phyloP scores from a whole-genome alignment of 1,284 basidiomycete genomes.

The Neotropicomus parvogracilis region DNA sequence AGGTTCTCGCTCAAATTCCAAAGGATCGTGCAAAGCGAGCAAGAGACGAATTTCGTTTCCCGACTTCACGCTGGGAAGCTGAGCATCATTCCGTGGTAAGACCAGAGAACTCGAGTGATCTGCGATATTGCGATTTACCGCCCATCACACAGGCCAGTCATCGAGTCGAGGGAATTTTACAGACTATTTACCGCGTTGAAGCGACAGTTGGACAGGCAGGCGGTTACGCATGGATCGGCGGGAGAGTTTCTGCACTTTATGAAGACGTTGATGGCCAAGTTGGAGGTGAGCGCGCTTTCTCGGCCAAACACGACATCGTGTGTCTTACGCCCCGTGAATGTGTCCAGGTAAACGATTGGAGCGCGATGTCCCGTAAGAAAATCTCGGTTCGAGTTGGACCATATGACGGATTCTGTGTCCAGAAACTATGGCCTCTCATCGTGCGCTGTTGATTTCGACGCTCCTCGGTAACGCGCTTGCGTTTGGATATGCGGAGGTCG shows the following conservation, averaged over 20 bases:
- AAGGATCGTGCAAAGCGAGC: conserved; percentile 55
- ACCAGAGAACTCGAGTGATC: too few species aligned
- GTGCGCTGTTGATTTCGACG: conserved; percentile 42
- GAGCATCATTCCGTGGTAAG: conserved; percentile 51
- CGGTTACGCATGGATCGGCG: conserved; percentile 46
- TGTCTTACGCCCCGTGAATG: neutral
- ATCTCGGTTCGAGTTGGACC: neutral
- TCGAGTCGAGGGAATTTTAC: conserved; percentile 59
- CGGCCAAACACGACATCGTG: too few species aligned
- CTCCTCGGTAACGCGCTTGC: conserved; percentile 45
- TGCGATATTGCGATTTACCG: too few species aligned
- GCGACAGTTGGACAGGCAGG: conserved; percentile 44
- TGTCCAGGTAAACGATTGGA: conserved; percentile 55
- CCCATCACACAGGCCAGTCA: conserved; percentile 49
- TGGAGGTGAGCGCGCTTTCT: conserved; percentile 43
- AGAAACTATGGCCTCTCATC: conserved; percentile 58
- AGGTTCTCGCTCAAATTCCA: conserved; percentile 56
- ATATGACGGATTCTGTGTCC: neutral
- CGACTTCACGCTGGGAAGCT: conserved; percentile 51
- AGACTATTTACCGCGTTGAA: conserved; percentile 47
- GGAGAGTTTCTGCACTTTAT: conserved; percentile 54
- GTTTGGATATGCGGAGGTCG: conserved; percentile 45
- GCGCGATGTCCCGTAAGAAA: conserved; percentile 52
- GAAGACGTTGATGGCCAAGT: conserved; percentile 64
- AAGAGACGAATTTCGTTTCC: conserved; percentile 59